A percentile compares a stretch with the other conserved stretches of the same genome.
Conservation (phyloP, 352 stramenopile genomes). For the Pythium apleroticum region DNA sequence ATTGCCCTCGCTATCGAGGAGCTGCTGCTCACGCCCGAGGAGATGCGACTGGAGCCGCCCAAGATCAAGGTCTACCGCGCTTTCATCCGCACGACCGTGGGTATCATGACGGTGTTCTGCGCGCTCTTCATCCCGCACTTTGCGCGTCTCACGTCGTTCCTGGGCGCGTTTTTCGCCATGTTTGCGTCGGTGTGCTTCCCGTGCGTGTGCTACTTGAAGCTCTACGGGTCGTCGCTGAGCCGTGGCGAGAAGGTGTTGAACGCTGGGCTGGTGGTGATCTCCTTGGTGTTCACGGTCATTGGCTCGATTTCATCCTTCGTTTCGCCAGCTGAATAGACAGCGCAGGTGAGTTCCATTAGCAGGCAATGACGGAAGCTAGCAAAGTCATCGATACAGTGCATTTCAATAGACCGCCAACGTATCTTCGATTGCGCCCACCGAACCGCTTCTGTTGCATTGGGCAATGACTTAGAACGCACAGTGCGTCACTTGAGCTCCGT, state of each 20-base stretch:
- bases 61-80: constrained; percentile 53
- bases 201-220: constrained; percentile 83
- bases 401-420: too few species aligned
- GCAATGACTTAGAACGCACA: too few species aligned
- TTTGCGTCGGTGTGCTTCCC: constrained; percentile 82
- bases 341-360: too few species aligned
- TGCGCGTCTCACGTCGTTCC: constrained; percentile 79
- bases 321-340: constrained; percentile 53
- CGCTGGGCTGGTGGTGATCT: constrained; percentile 47
- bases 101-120: constrained; percentile 50
- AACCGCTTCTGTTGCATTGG: too few species aligned
- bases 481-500: too few species aligned
- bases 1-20: constrained; percentile 77
- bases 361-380: too few species aligned
- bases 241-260: constrained; percentile 59
- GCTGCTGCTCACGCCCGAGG: constrained; percentile 50
- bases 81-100: constrained; percentile 63
- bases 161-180: constrained; percentile 87
- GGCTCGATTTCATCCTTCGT: constrained; percentile 81
- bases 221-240: constrained; percentile 60
- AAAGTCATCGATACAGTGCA: too few species aligned
- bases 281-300: constrained; percentile 69
- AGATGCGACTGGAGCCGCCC: constrained; percentile 36
- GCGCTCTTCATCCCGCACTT: constrained; percentile 83
- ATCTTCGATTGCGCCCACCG: too few species aligned